Evolutionary conservation across 2,329 filamentous ascomycete genomes (phyloP).

Genomic region (Lizonia empirigonia): DNA sequence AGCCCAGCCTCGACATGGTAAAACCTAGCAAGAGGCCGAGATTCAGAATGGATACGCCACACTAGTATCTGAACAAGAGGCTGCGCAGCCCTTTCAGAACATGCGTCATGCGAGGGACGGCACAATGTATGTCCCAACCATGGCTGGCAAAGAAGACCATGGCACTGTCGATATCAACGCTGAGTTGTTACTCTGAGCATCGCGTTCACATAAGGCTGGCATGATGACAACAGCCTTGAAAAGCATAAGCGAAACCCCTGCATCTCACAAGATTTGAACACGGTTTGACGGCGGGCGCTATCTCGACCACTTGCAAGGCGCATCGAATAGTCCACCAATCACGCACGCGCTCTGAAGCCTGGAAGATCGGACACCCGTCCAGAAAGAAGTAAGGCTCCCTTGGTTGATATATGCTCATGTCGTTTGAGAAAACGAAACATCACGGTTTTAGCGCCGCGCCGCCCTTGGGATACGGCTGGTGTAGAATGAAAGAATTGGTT

Average conservation of each 20-base stretch:
- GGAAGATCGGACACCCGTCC: conserved; percentile 22
- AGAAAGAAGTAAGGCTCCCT: conserved; percentile 22
- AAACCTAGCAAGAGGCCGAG: conserved; percentile 9
- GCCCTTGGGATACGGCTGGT: conserved; percentile 25
- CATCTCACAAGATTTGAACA: conserved; percentile 25
- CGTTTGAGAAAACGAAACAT: conserved; percentile 30
- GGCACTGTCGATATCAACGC: neutral
- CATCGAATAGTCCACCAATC: conserved; percentile 27
- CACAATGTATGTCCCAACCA: neutral
- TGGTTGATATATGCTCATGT: conserved; percentile 27
- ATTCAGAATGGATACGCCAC: conserved; percentile 16
- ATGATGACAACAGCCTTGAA: neutral
- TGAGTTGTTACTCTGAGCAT: neutral
- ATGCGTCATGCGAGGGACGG: neutral
- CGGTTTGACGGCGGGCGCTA: conserved; percentile 22
- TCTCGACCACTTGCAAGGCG: conserved; percentile 19
- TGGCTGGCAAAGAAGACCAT: neutral
- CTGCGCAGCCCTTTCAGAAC: neutral
- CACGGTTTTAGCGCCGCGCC: conserved; percentile 24
- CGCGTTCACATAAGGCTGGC: neutral
- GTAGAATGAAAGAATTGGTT: conserved; percentile 37
- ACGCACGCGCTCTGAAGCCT: conserved; percentile 8
- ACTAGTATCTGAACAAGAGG: neutral
- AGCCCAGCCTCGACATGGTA: conserved; percentile 10
- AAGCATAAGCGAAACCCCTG: conserved; percentile 24